Evolutionary conservation across 139 green algal species (phyloP).

Genomic region (Auxenochlorella pyrenoidosa): DNA sequence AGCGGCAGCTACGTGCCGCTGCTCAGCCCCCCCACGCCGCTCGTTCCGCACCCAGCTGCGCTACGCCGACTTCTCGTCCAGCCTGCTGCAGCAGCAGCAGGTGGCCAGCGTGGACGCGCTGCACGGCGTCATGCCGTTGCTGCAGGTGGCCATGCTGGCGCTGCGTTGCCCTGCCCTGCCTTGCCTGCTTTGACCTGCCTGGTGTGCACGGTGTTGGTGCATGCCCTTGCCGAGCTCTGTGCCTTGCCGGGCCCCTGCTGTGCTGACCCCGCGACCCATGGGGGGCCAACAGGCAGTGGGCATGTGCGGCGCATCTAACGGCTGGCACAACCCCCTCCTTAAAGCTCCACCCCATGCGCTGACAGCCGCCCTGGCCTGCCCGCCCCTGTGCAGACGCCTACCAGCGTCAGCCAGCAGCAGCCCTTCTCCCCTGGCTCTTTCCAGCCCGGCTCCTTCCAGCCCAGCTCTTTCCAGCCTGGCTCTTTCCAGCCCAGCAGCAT

Average conservation of each 20-base stretch:
- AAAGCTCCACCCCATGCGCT: not conserved
- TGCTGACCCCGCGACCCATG: not conserved
- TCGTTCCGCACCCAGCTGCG: constrained; percentile 42
- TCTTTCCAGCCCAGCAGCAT: constrained; percentile 35
- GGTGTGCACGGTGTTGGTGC: not conserved
- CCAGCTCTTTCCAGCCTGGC: not conserved
- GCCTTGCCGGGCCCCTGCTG: not conserved
- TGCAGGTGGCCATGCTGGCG: constrained; percentile 30
- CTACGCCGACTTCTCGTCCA: constrained; percentile 8
- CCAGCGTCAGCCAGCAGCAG: not conserved
- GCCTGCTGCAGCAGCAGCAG: constrained; percentile 15
- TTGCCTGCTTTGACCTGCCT: not conserved
- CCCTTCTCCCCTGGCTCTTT: not conserved
- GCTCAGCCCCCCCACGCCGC: constrained; percentile 42
- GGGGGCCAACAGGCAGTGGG: too few species aligned
- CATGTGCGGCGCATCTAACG: too few species aligned
- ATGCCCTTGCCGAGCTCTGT: not conserved
- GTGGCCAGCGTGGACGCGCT: constrained; percentile 3
- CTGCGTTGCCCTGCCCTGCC: not conserved
- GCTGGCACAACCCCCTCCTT: too few species aligned
- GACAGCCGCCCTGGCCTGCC: not conserved
- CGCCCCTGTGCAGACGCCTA: not conserved
- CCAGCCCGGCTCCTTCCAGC: constrained; percentile 18
- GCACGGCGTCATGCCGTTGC: constrained; percentile 37
- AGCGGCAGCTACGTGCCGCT: constrained; percentile 27